phyloP scores from a whole-genome alignment of 2,329 filamentous ascomycete genomes.

The Aureobasidium sp. region DNA sequence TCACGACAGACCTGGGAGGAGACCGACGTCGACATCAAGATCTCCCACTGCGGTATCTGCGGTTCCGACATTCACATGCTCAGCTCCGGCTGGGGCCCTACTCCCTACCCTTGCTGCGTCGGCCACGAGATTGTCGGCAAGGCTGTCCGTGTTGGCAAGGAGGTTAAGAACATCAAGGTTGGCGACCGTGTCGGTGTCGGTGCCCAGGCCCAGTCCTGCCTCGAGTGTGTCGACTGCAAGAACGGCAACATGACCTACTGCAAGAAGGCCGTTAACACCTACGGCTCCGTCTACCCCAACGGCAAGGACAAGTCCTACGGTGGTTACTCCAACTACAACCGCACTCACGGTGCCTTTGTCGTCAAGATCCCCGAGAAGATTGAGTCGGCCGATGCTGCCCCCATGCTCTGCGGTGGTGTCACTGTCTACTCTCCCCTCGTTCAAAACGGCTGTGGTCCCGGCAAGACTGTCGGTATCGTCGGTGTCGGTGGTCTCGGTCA shows the following conservation, averaged over 20 bases:
- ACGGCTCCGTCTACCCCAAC: slow-evolving; percentile 26
- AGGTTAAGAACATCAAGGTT: slow-evolving; percentile 24
- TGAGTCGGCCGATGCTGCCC: slow-evolving; percentile 47
- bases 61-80: slow-evolving; percentile 27
- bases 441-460: slow-evolving; percentile 58
- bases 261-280: slow-evolving; percentile 26
- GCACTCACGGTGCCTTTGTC: slow-evolving; percentile 51
- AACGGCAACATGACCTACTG: slow-evolving; percentile 31
- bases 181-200: slow-evolving; percentile 43
- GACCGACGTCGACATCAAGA: slow-evolving; percentile 35
- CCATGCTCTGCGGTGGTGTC: slow-evolving; percentile 69
- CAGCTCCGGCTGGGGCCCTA: slow-evolving; percentile 34
- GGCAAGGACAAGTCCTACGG: slow-evolving; percentile 55
- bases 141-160: slow-evolving; percentile 23
- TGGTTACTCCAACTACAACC: slow-evolving; percentile 49
- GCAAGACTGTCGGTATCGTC: slow-evolving; percentile 63
- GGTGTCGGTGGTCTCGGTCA: slow-evolving; percentile 65
- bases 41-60: slow-evolving; percentile 35
- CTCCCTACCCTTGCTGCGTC: slow-evolving; percentile 28
- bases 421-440: slow-evolving; percentile 64
- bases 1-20: slow-evolving; percentile 34
- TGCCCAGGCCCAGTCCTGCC: slow-evolving; percentile 41
- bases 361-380: slow-evolving; percentile 47
- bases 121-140: slow-evolving; percentile 25
- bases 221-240: slow-evolving; percentile 47